Base-by-base conservation (phyloP, 352 stramenopile genomes). In the Globisporangium polare region DNA sequence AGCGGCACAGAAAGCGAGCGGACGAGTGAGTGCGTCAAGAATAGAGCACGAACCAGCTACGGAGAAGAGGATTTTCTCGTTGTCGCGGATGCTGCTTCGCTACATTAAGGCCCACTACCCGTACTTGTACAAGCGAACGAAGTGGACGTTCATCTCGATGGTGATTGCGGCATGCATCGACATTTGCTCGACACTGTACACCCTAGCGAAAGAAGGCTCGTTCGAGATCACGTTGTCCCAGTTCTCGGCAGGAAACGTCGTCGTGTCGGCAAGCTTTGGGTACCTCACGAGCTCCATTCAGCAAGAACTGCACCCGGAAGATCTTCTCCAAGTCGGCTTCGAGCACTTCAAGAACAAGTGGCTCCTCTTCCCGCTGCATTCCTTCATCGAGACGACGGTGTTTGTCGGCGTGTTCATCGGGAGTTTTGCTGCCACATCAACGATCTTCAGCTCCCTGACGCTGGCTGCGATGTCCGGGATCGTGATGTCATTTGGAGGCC, bases 121-220 rank as follows among this genome's bases (percentile, higher is more conserved):
- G 33, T 77, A 79, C 60, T 62, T 89, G 50, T 90, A 89, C 67
- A 90, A 83, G 61, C 71, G 83, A 20, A 72, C 88, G 7, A 90
- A 87, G 58, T 92, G 83, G 83, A 89, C 83, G 13, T 92, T 89
- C 52, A 81, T 88, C 26, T 68, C 70, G n/a, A 83, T 89, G 53
- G 82, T 89, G 56, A 49, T 92, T 8, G 66, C 89, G 8, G 88
- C 83, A 5, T 74, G 70, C 12, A 62, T 90, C n/a, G 83, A 92
- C 52, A 57, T 89, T 22, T 86, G 79, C 60, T 90, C 80, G 10
- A 89, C 80, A 1, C 58, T 83, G 41, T 68, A 88, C 15, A 60
- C 69, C 22, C 53, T 86, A 13, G 68, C 83, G n/a, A 78, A 80
- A 27, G 60, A 85, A 12, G 60, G 73, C 26, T 54, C 62, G 22